Evolutionary conservation across 1,284 basidiomycete species (phyloP).

Genomic region (Neonothopanus nambi): DNA sequence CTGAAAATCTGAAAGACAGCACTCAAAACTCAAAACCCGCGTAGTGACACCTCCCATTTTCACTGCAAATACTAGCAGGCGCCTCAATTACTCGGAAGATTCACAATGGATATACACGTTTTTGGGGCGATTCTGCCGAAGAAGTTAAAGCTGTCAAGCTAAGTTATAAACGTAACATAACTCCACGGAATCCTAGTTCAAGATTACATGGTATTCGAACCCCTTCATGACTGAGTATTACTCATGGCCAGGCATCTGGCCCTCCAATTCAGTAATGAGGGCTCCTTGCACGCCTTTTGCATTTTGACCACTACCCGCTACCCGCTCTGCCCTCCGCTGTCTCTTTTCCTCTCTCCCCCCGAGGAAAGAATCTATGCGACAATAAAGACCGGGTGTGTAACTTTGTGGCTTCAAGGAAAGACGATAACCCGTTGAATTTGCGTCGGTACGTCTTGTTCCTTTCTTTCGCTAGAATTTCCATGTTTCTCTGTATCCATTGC

Average conservation of each 20-base stretch:
- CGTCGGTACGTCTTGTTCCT: background rate
- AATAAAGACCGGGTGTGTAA: background rate
- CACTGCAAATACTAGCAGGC: background rate
- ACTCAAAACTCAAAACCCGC: background rate
- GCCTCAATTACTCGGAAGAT: background rate
- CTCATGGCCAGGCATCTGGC: background rate
- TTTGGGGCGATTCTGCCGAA: background rate
- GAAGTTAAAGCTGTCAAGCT: background rate
- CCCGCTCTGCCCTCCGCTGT: background rate
- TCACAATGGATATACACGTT: background rate
- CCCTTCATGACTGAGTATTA: background rate
- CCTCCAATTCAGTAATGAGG: background rate
- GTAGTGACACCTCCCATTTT: background rate
- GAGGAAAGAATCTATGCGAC: background rate
- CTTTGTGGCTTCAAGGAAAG: no score
- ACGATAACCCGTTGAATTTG: background rate
- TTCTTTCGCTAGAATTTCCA: background rate
- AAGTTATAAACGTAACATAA: conserved; percentile 6
- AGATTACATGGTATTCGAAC: conserved; percentile 6
- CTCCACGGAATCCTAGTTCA: conserved; percentile 2
- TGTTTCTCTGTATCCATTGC: background rate
- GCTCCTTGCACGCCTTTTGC: background rate
- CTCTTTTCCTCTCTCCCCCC: background rate
- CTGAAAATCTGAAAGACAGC: background rate
- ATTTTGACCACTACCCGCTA: conserved; percentile 11